Evolutionary conservation across 169 alveolate species (phyloP), one percentile per base, ranked within the genome.

Genomic region (Cyclospora cayetanensis): DNA sequence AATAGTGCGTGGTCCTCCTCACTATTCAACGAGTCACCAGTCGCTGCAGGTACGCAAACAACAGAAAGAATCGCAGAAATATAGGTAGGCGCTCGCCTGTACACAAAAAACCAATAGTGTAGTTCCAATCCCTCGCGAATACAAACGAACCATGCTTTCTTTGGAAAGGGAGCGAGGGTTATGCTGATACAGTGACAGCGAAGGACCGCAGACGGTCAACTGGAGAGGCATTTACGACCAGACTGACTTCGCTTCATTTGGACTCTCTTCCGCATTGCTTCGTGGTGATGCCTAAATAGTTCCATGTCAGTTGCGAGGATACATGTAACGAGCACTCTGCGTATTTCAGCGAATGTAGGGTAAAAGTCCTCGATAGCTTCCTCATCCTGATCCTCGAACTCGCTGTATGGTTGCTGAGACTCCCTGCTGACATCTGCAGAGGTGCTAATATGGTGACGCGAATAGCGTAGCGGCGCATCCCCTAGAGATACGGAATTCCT

Each of bases 231-330:
- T 39, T 0, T 41, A 18, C 22, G 25, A 11, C 65, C 39, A 41
- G 39, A 76, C 93, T 80, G 39, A 89, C 93, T 74, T 35, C 80
- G 50, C n/a, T 89, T 76, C 93, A 91, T 80, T 52, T 91, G 94
- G 15, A 87, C 91, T 25, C 94, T 76, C 39, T 68, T 72, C 79
- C 82, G 46, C 94, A 91, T 91, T 25, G 94, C 94, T 31, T 84
- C 91, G 72, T 83, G 91, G 68, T 91, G 94, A 15, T 91, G 80
- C 34, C 94, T 79, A 27, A 91, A 83, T 50, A 91, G 91, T 29
- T 91, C 94, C 94, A 91, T 91, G 85, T 91, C 94, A 1, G 94
- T 91, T 18, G 94, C 66, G 76, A 91, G 68, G 39, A 91, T 91
- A 52, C 89, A 82, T 34, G 68, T 83, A 34, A 76, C 60, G 31